A percentile compares a stretch with the other conserved stretches of the same genome.
phyloP scores from a whole-genome alignment of 495 filamentous ascomycete species.

The Tuber calosporum region DNA sequence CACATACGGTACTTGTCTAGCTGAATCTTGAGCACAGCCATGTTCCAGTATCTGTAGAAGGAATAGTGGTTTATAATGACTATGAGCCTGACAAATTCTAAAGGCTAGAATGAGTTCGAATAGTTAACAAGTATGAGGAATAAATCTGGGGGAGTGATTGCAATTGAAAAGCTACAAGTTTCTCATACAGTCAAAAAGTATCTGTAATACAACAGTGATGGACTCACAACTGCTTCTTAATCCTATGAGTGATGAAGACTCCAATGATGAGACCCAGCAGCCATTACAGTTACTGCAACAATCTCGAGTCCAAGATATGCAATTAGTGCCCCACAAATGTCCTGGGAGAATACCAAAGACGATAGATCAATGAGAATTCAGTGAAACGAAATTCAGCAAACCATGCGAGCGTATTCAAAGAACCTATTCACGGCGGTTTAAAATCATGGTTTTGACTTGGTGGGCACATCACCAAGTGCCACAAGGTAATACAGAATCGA shows the following conservation, averaged over 20 bases:
- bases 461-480: background rate
- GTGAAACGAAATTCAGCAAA: background rate
- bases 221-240: no score
- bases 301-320: no score
- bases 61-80: background rate
- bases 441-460: background rate
- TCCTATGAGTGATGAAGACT: no score
- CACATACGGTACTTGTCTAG: background rate
- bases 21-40: background rate
- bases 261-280: no score
- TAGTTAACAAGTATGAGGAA: no score
- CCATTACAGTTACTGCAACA: no score
- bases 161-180: no score
- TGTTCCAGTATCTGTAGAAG: background rate
- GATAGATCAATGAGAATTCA: background rate
- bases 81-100: background rate
- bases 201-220: no score
- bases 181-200: no score
- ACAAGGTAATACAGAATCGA: no score
- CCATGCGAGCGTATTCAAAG: background rate
- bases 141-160: no score
- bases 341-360: background rate
- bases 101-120: background rate
- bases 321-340: background rate
- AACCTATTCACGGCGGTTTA: background rate